Percentiles rank a stretch among this genome's conserved stretches.
Evolutionary conservation across 169 alveolate genomes (phyloP).

Genomic region (Eimeria necatrix): DNA sequence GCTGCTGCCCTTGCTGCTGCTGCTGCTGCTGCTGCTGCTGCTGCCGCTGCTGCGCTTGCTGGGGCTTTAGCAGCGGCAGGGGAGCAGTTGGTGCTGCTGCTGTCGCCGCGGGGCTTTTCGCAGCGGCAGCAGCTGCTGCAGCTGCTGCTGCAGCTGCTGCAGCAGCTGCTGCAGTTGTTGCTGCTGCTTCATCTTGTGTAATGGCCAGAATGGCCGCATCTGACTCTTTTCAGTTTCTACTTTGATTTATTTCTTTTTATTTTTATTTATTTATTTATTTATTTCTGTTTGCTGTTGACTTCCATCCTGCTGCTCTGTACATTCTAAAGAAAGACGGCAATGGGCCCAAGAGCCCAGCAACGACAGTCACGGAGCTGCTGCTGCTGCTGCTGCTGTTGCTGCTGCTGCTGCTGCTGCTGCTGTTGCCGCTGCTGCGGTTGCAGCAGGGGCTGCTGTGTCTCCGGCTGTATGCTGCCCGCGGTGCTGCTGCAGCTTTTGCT

Average conservation of each 20-base stretch:
- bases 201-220: neutral
- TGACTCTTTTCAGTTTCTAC: neutral
- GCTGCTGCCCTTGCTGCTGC: neutral
- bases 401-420: constrained; percentile 27
- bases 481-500: constrained; percentile 14
- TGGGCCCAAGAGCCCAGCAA: neutral
- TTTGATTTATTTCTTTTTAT: constrained; percentile 92
- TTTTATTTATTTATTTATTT: neutral
- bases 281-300: neutral
- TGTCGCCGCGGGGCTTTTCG: neutral
- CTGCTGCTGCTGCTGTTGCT: constrained; percentile 40
- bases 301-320: constrained; percentile 72
- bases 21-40: too few species aligned
- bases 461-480: neutral
- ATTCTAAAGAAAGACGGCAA: constrained; percentile 85
- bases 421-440: neutral
- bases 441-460: neutral
- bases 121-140: neutral
- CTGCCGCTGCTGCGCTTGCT: too few species aligned
- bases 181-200: neutral
- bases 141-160: constrained; percentile 38
- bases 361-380: neutral
- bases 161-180: constrained; percentile 1
- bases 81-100: constrained; percentile 62
- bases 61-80: too few species aligned